Base-by-base conservation (phyloP, 2,329 filamentous ascomycete genomes). In the Aspergillus unguis region DNA sequence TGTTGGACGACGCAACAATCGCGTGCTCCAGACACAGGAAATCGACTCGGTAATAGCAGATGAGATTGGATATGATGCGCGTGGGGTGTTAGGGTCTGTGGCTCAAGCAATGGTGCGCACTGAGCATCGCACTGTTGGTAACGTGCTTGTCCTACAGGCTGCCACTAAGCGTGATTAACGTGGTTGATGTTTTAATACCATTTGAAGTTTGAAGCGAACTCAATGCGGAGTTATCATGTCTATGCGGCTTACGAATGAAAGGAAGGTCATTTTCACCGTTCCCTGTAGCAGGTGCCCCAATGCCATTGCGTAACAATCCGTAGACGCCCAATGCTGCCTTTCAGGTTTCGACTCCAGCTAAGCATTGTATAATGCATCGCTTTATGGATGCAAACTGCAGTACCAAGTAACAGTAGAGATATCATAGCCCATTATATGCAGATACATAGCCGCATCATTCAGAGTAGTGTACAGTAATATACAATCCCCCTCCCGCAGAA, bases 141-240 rank as follows among this genome's bases (percentile, higher is more conserved):
- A 87, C 67, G 72, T 91, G 27, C 73, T 91, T 48, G 81, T 91
- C 50, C 78, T 92, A 28, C 85, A 90, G 71, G 76, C 46, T 6
- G 44, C 27, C 6, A 7, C 36, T 9, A 42, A 26, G 36, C 47
- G 31, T 44, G 36, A 45, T n/a, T 41, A 53, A 28, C 9, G 27
- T 6, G 5, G 44, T 9, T 38, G 6, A 40, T 17, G 17, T 9
- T 8, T 6, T 23, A 5, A 17, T 25, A 25, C n/a, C 8, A 26
- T 40, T 7, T 25, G 23, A 17, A 17, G 37, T 10, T 27, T 40
- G n/a, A 25, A 10, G 37, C n/a, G 37, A 26, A 25, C 23, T 40
- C 37, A 40, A 23, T 25, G 5, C 10, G 17, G 2, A 40, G 5
- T 36, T 4, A 40, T 7, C 17, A 40, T 40, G 26, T 6, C 17